Percentiles rank a stretch among this genome's conserved stretches.
These are phyloP conservation scores for Taphrina betulina DNA, from an alignment of 1,139 yeast genomes.

Conservation along the genomic window DNA sequence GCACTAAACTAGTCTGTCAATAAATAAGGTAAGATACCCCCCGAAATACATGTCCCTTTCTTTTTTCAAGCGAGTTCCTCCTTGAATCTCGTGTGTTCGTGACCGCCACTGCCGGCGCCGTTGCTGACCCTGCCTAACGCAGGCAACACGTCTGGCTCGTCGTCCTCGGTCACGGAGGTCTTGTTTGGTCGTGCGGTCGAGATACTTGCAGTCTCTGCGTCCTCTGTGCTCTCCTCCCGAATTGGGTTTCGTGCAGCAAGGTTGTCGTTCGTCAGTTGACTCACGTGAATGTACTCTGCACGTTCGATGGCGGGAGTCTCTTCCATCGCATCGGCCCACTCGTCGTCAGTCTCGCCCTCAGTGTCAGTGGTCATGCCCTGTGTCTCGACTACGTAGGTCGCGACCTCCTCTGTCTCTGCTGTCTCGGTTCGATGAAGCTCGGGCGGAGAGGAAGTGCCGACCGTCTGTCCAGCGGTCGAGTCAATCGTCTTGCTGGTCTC, in stretches of 20 bases:
- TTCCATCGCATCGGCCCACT: conserved; percentile 31
- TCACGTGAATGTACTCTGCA: conserved; percentile 7
- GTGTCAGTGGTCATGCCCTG: conserved; percentile 32
- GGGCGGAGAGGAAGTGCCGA: not conserved
- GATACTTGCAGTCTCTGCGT: conserved; percentile 19
- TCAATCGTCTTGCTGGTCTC: not conserved
- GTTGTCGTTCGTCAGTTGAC: conserved; percentile 2
- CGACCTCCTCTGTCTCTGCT: conserved; percentile 10
- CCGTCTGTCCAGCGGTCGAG: not conserved
- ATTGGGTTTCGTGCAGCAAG: conserved; percentile 1
- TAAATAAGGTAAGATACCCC: not conserved
- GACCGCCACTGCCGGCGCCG: conserved; percentile 5
- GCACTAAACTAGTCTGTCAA: too few species aligned
- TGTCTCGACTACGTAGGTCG: conserved; percentile 19
- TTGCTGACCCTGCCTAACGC: conserved; percentile 4
- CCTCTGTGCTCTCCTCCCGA: conserved; percentile 11
- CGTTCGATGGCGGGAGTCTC: conserved; percentile 28
- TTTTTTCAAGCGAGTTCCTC: conserved; percentile 30
- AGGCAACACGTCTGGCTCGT: conserved; percentile 11
- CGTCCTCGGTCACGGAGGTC: not conserved
- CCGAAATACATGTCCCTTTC: not conserved
- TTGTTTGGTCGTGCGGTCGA: conserved; percentile 20
- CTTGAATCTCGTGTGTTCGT: conserved; percentile 27
- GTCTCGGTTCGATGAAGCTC: conserved; percentile 15
- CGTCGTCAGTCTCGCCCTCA: conserved; percentile 32